These are phyloP conservation scores for Ploettnerulaceae sp. DNA, from an alignment of 2,329 filamentous ascomycete genomes.

Conservation along the genomic window DNA sequence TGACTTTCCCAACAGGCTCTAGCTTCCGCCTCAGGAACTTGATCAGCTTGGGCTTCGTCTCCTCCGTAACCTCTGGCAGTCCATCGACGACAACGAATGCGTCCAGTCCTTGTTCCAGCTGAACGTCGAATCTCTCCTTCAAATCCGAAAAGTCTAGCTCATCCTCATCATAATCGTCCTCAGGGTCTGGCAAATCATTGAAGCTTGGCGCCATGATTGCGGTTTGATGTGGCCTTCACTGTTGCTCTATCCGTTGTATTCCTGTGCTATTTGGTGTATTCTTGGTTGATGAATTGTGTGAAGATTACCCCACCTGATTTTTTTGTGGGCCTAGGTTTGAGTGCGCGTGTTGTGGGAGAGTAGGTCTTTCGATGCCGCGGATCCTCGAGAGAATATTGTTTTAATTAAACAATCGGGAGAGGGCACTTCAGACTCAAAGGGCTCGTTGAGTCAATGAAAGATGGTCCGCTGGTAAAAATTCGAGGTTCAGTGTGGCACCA, in stretches of 20 bases:
- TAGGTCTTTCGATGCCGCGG: background rate
- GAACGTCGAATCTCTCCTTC: conserved; percentile 89
- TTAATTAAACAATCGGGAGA: background rate
- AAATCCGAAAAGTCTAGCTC: conserved; percentile 95
- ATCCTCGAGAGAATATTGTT: background rate
- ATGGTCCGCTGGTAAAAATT: background rate
- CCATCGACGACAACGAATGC: conserved; percentile 96
- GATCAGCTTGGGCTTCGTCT: conserved; percentile 87
- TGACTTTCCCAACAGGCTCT: conserved; percentile 75
- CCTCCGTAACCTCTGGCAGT: conserved; percentile 81
- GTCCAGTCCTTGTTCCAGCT: conserved; percentile 92
- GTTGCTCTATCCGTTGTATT: conserved; percentile 6
- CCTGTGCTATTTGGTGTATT: background rate
- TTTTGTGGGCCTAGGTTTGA: background rate
- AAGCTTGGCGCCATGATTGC: conserved; percentile 86
- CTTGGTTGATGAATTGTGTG: conserved; percentile 9
- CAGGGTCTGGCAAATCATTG: conserved; percentile 85
- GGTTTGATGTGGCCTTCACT: conserved; percentile 18
- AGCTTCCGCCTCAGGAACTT: conserved; percentile 96
- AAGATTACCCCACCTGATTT: conserved; percentile 24
- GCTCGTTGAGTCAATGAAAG: background rate
- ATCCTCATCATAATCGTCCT: conserved; percentile 81
- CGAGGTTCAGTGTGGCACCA: no score
- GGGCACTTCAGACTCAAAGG: background rate
- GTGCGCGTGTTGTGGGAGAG: background rate